These are phyloP conservation scores for Collariella sp. DNA, from an alignment of 495 filamentous ascomycete genomes.

Conservation along the genomic window DNA sequence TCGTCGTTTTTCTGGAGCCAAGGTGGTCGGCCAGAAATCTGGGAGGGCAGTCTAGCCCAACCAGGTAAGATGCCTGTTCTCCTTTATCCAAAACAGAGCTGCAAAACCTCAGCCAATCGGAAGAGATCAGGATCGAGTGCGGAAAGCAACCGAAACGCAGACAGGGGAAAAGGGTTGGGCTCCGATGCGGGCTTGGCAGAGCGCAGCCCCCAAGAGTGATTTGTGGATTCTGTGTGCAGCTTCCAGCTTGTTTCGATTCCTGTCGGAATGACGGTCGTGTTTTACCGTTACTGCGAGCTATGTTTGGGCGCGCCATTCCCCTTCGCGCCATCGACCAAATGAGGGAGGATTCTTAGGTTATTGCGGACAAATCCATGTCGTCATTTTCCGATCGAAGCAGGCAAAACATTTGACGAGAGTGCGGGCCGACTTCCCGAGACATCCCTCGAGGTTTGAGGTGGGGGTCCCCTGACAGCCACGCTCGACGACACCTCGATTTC, in stretches of 20 bases:
- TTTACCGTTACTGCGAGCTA: background rate
- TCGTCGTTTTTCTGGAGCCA: background rate
- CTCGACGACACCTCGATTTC: too few species aligned
- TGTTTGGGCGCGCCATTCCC: too few species aligned
- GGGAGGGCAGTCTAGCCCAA: conserved; percentile 14
- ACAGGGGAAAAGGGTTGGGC: background rate
- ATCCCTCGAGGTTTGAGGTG: too few species aligned
- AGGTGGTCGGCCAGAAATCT: background rate
- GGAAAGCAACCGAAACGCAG: conserved; percentile 4
- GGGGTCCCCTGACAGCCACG: too few species aligned
- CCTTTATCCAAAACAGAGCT: conserved; percentile 26
- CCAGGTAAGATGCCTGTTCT: background rate
- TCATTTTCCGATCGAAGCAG: background rate
- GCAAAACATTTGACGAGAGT: background rate
- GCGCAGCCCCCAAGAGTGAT: background rate
- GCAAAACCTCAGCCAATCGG: conserved; percentile 18
- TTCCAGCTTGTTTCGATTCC: background rate
- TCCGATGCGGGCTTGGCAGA: background rate
- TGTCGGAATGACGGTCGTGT: conserved; percentile 3
- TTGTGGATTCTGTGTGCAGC: background rate
- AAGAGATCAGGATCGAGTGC: conserved; percentile 10
- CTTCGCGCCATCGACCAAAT: too few species aligned
- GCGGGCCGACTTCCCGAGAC: conserved; percentile 1
- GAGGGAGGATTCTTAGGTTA: too few species aligned
- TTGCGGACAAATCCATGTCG: background rate